Base-by-base conservation (phyloP, 1,284 basidiomycete species). In the Tylopilus orsonianus region DNA sequence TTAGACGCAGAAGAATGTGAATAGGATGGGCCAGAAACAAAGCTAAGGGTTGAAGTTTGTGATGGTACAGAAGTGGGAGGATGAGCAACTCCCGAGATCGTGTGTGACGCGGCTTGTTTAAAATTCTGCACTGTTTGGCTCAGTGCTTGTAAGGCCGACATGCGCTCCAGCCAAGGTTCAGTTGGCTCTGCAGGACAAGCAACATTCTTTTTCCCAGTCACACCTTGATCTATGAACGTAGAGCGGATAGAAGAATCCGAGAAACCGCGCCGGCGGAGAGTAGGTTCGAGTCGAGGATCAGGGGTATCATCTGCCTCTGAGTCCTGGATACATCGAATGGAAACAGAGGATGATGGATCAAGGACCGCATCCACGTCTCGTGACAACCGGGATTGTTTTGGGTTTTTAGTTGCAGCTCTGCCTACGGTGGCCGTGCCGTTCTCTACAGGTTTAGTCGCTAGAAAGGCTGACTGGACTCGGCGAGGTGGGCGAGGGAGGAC, bases 201-300 rank as follows among this genome's bases (percentile, higher is more conserved):
- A 36, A 7, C 8, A 3, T 22, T 44, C 19, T 69, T 73, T 18
- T 43, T 43, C 16, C 23, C n/a, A 1, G 4, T 10, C 14, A 34
- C 49, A 9, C 66, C 74, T 40, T 85, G 83, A 42, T 66, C 74
- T 44, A 83, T 70, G 67, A 88, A 94, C 0, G 89, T 89, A 1
- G 90, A 88, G 52, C 85, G 87, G 52, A 97, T 93, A 2, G 90
- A 93, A 5, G 92, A 93, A 65, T 97, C 94, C 1, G 88, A 92
- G 33, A 96, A 69, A 1, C 92, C 91, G 44, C 93, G 78, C 14
- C 87, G 79, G 18, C 83, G 80, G 5, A 95, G 72, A 5, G 81
- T 83, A 22, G 85, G 80, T 48, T 87, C 77, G n/a, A 85, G 68
- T 12, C 84, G 63, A 41, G 77, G 75, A 4, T 70, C 66, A 30